phyloP scores from a whole-genome alignment of 257 asterid genomes.

The Galeopsis tetrahit region DNA sequence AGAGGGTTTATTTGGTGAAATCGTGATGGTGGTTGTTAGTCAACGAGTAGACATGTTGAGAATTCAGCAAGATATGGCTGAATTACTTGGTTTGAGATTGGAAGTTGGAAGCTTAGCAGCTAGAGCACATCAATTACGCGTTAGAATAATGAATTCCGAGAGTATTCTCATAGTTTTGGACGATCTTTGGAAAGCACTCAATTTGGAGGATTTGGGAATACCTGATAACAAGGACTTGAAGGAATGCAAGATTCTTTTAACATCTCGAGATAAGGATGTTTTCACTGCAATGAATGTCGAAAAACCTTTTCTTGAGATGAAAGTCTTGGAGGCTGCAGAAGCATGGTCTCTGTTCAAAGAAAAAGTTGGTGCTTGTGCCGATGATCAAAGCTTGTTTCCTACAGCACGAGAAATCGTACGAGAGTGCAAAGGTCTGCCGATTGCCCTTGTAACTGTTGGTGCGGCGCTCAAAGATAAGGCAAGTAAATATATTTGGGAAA shows the following conservation, averaged over 20 bases:
- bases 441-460: slow-evolving; percentile 40
- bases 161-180: not conserved
- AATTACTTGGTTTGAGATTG: not conserved
- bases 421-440: slow-evolving; percentile 41
- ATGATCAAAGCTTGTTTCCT: not conserved
- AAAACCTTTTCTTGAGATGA: not conserved
- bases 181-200: not conserved
- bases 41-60: slow-evolving; percentile 10
- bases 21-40: slow-evolving; percentile 17
- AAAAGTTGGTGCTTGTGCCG: slow-evolving; percentile 17
- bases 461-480: slow-evolving; percentile 17
- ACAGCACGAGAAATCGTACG: slow-evolving; percentile 29
- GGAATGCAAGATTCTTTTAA: not conserved
- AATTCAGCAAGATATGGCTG: slow-evolving; percentile 30
- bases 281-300: not conserved
- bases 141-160: not conserved
- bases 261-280: not conserved
- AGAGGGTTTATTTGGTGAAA: slow-evolving; percentile 29
- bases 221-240: not conserved
- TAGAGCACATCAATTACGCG: slow-evolving; percentile 17
- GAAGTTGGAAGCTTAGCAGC: not conserved
- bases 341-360: slow-evolving; percentile 38
- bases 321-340: slow-evolving; percentile 31
- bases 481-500: slow-evolving; percentile 16
- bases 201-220: not conserved